phyloP scores from a whole-genome alignment of 83 land plant species.

The Isoetes engelmannii region DNA sequence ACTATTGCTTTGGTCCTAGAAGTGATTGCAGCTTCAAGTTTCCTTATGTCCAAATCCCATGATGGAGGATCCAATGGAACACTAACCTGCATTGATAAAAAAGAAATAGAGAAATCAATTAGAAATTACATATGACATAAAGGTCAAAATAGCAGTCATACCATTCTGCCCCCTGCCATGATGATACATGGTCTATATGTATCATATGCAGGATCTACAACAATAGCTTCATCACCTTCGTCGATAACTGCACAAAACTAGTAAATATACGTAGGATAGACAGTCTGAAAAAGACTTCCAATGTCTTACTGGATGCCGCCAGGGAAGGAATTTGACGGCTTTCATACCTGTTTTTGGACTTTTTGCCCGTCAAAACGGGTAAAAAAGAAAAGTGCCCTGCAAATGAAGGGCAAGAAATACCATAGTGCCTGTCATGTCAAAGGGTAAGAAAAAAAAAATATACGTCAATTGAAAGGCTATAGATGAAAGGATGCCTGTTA shows the following conservation, averaged over 20 bases:
- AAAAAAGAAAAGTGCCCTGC: too few species aligned
- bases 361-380: too few species aligned
- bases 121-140: not conserved
- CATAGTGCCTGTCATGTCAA: too few species aligned
- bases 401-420: too few species aligned
- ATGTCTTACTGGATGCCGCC: too few species aligned
- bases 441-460: too few species aligned
- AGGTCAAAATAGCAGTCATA: constrained; percentile 5
- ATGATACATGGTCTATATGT: constrained; percentile 68
- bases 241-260: constrained; percentile 50
- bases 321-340: too few species aligned
- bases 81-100: constrained; percentile 43
- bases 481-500: too few species aligned
- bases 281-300: too few species aligned
- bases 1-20: constrained; percentile 68
- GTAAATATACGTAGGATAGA: too few species aligned
- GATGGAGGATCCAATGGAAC: constrained; percentile 70
- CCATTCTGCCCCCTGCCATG: constrained; percentile 82
- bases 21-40: constrained; percentile 50
- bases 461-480: too few species aligned
- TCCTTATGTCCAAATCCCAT: constrained; percentile 60
- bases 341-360: too few species aligned
- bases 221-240: constrained; percentile 74
- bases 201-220: constrained; percentile 83
- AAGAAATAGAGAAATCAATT: not conserved